Base-by-base conservation (phyloP, 768 basidiomycete genomes). In the Galerina marginata region DNA sequence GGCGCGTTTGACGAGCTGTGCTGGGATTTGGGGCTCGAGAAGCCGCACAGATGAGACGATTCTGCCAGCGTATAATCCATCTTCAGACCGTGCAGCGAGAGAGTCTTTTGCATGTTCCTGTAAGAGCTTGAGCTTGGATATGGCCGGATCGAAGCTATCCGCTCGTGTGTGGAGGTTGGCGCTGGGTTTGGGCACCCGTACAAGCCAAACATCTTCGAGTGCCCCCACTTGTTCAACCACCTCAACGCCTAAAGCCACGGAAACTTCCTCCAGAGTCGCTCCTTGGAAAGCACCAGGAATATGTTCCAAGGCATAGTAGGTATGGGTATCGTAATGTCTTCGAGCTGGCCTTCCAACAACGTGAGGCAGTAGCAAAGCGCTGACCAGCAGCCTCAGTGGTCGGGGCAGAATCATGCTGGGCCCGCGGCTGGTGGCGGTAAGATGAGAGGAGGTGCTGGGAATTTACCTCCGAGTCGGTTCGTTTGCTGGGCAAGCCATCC, bases 191-290 rank as follows among this genome's bases (percentile, higher is more conserved):
- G 77, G 70, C 36, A 80, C 74, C 14, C 94, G 84, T 29, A 96
- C 87, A 12, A 99, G 81, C 91, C 92, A 99, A 71, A 90, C 81
- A 62, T 91, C 81, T 23, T 76, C 69, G 5, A 99, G 82, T 69
- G 94, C 90, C 43, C 96, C 95, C 33, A 88, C 89, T 66, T 85
- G 90, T 70, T 95, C 93, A 58, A 98, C 89, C 46, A 96, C 79
- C 74, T 97, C 90, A 9, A 93, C 88, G 11, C 89, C 89, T 9
- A 99, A 81, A 1, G 77, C 73, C 6, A 68, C 40, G 6, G 87
- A 82, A 59, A 89, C 79, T 59, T 91, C 86, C 43, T 76, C 73
- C 58, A 91, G 80, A 57, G 85, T 79, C 59, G 83, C 79, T 59
- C 61, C 54, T 29, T 66, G 43, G 36, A 53, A 54, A 3, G 26